Conservation (phyloP, 768 basidiomycete genomes). For the Mycena rebaudengoi region DNA sequence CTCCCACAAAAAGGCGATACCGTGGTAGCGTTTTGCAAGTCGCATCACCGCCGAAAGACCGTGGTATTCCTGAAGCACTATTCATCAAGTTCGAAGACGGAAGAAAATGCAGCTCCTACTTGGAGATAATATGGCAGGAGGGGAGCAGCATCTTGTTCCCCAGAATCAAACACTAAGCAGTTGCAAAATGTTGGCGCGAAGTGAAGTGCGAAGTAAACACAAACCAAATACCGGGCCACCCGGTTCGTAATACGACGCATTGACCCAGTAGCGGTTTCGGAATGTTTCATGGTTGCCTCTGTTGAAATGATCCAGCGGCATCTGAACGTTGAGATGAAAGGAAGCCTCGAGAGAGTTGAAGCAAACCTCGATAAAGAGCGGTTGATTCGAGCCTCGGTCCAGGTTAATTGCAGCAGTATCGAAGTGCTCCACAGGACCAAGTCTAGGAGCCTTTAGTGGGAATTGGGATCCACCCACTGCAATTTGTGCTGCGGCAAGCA, state of each 20-base stretch:
- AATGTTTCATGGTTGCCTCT: conserved; percentile 44
- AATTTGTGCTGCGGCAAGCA: background rate
- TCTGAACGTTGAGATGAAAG: conserved; percentile 32
- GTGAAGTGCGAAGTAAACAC: conserved; percentile 19
- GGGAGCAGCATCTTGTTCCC: conserved; percentile 58
- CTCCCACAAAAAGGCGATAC: conserved; percentile 59
- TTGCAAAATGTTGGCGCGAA: background rate
- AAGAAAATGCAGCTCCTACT: conserved; percentile 27
- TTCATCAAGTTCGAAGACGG: background rate
- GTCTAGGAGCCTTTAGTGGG: conserved; percentile 17
- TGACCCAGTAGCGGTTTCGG: conserved; percentile 59
- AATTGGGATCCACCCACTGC: too few relatives aligned
- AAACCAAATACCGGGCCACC: conserved; percentile 59
- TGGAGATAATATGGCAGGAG: conserved; percentile 59
- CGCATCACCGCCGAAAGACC: conserved; percentile 58
- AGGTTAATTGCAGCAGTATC: background rate
- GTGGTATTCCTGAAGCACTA: conserved; percentile 49
- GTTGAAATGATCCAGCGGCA: conserved; percentile 57
- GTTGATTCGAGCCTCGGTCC: conserved; percentile 10
- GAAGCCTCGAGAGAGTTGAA: background rate
- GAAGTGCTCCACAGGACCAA: conserved; percentile 22
- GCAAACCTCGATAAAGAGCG: conserved; percentile 21
- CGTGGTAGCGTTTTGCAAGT: conserved; percentile 54
- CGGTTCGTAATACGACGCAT: conserved; percentile 53
- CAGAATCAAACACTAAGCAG: conserved; percentile 56